Evolutionary conservation across 2,329 filamentous ascomycete genomes (phyloP), one percentile per base, ranked within the genome.

Genomic region (Ophiostoma perfectum): DNA sequence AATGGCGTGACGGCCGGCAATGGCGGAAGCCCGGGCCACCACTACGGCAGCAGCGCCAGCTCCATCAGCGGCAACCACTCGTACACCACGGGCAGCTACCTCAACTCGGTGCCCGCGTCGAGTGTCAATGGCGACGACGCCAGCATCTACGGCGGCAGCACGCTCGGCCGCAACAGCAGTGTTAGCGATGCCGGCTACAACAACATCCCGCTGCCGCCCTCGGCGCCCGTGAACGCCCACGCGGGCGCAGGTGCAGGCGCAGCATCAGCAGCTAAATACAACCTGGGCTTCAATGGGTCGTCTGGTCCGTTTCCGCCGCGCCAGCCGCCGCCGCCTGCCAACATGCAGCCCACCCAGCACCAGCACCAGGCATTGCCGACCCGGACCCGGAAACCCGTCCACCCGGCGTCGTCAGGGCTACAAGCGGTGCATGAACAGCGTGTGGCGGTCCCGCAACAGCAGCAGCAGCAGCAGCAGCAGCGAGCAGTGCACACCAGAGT

Each of bases 121-220:
- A 45, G 60, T 18, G 27, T 45, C 38, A 64, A 58, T 14, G 62
- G 27, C 44, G 36, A 64, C 49, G 62, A 41, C 41, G 63, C 12
- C 62, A 68, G 44, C 52, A 44, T 62, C n/a, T 63, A 64, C 38
- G 38, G 66, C 14, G 18, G 18, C 52, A 47, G 52, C 7, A 18
- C 38, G 49, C 49, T 55, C 18, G 42, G 39, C 27, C 14, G 45
- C 44, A 42, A 16, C 44, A 62, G 52, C 55, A 9, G 3, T 36
- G 36, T 12, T 36, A 52, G 8, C 64, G 52, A 41, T 14, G 42
- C 36, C 36, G 44, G 52, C 64, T 7, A 18, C 44, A 62, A 42
- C 16, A 64, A 64, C 44, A 45, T 66, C 38, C 44, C 55, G 64
- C 67, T 58, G 18, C 67, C 67, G 38, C 67, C 67, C 18, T 52